Evolutionary conservation across 148 eudicot genomes (phyloP), one percentile per base, ranked within the genome.

Genomic region (Fagopyrum homotropicum): DNA sequence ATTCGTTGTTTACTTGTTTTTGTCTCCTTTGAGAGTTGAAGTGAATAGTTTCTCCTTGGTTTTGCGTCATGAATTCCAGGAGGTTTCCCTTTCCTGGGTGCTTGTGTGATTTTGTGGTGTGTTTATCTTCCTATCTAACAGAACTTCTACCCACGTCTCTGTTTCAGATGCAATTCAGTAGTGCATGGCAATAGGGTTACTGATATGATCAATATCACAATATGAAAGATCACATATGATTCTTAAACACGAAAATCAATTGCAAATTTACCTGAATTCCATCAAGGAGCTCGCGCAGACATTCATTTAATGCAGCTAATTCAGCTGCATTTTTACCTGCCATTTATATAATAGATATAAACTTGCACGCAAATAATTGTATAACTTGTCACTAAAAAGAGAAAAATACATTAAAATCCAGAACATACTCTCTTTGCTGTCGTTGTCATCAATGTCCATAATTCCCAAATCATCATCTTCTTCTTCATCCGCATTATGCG

Each of bases 401-500:
- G 22, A 40, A 75, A 68, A 29, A 29, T 63, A 12, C 71, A 66
- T 15, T 43, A 7, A 4, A 47, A 29, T 47, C 29, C 49, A 75
- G 57, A 6, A 45, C 59, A 75, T 81, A 89, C 90, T 86, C 60
- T 82, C 45, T 84, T 86, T 89, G 82, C 71, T 82, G 74, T 89
- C 97, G 80, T 84, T 84, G 70, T 91, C 97, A 80, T 94, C 92
- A 66, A 87, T 91, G 80, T 91, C 97, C 93, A 88, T 79, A 73
- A 88, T 91, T 55, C 98, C 98, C 80, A 91, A 84, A 82, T 91
- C 98, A 80, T 91, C 96, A 78, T 86, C 88, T 79, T 86, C 82
- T 43, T 54, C 81, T 77, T 87, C 89, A 57, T 81, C n/a, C 9
- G 5, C 90, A 74, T 79, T 88, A 82, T 82, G 64, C 8, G 81